These are phyloP conservation scores for Umbelopsis ramanniana DNA, from an alignment of 192 early-diverging fungal genomes.

Conservation along the genomic window DNA sequence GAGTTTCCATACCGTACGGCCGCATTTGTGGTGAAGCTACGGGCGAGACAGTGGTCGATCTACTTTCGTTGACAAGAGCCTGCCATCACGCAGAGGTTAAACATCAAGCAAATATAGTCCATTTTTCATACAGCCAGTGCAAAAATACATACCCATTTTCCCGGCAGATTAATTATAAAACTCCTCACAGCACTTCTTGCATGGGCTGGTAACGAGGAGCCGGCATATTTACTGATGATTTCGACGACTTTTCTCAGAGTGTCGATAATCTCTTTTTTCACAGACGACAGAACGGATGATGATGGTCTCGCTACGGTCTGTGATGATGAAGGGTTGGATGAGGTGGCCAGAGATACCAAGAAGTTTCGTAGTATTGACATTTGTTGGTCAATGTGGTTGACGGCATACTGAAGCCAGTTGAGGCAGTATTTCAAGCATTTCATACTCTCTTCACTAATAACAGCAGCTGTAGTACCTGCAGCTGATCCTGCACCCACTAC, in stretches of 20 bases:
- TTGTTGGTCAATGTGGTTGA: slow-evolving; percentile 72
- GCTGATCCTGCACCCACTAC: slow-evolving; percentile 62
- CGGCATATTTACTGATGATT: slow-evolving; percentile 87
- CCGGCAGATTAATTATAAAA: slow-evolving; percentile 84
- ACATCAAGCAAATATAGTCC: neutral
- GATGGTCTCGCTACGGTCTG: slow-evolving; percentile 27
- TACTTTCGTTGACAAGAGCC: slow-evolving; percentile 43
- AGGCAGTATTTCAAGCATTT: slow-evolving; percentile 88
- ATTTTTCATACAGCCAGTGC: neutral
- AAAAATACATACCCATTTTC: slow-evolving; percentile 62
- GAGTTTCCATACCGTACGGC: slow-evolving; percentile 7
- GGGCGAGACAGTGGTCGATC: slow-evolving; percentile 39
- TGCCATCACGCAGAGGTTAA: neutral
- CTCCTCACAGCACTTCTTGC: slow-evolving; percentile 77
- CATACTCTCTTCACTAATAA: slow-evolving; percentile 88
- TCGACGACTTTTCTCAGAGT: slow-evolving; percentile 86
- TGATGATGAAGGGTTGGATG: neutral
- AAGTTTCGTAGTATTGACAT: slow-evolving; percentile 63
- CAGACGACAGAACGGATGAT: slow-evolving; percentile 30
- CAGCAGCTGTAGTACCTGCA: slow-evolving; percentile 71
- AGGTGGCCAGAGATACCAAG: slow-evolving; percentile 46
- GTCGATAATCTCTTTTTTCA: slow-evolving; percentile 82
- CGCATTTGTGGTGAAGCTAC: slow-evolving; percentile 29
- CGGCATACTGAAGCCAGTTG: slow-evolving; percentile 86
- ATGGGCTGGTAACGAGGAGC: slow-evolving; percentile 78